phyloP scores from a whole-genome alignment of 768 basidiomycete species.

The Collybiopsis confluens region DNA sequence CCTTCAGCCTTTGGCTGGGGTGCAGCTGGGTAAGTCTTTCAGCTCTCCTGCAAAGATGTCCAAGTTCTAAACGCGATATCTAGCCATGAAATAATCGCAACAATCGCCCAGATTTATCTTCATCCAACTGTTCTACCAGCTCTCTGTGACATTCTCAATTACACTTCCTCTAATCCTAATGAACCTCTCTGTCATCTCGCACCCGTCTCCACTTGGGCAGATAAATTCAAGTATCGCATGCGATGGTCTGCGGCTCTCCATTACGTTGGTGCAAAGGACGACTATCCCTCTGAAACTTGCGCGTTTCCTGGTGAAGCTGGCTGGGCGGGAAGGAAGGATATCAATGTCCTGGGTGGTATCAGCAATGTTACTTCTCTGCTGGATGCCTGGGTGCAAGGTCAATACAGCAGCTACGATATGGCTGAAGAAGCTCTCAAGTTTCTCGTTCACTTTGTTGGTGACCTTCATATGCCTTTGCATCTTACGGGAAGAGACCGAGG shows the following conservation, averaged over 20 bases:
- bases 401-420: constrained; percentile 19
- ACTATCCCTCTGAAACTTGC: constrained; percentile 76
- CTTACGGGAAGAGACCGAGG: constrained; percentile 84
- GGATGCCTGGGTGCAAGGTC: constrained; percentile 39
- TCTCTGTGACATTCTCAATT: constrained; percentile 69
- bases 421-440: constrained; percentile 87
- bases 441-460: constrained; percentile 89
- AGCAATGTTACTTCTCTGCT: constrained; percentile 70
- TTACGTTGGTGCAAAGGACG: constrained; percentile 69
- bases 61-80: neutral
- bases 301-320: constrained; percentile 71
- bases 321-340: constrained; percentile 54
- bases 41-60: neutral
- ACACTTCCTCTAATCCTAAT: constrained; percentile 27
- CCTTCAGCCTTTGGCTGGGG: constrained; percentile 32
- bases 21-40: constrained; percentile 25
- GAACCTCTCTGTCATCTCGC: constrained; percentile 72
- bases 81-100: constrained; percentile 91
- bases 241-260: constrained; percentile 74
- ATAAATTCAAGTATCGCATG: constrained; percentile 57
- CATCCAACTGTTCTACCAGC: constrained; percentile 64
- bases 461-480: constrained; percentile 92
- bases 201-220: constrained; percentile 86
- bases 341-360: constrained; percentile 76
- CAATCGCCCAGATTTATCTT: constrained; percentile 90